Evolutionary conservation across 2,329 filamentous ascomycete species (phyloP), one percentile per base, ranked within the genome.

Genomic region (Ceratocystis eucalypticola): DNA sequence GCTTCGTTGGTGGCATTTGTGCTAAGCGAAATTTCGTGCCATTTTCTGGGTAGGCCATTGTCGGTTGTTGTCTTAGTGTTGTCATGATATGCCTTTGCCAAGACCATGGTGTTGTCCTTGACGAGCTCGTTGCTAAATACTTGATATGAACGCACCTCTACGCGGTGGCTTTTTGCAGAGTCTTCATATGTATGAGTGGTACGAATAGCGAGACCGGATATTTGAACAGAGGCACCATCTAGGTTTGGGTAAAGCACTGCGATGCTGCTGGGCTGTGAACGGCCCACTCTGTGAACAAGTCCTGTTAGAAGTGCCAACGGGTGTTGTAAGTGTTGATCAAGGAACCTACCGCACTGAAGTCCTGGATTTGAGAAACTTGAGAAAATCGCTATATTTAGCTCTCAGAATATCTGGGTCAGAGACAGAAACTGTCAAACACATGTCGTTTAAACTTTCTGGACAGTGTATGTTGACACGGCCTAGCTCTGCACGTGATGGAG

Each of bases 401-500:
- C 44, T 50, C 33, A 66, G 41, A 17, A 46, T 46, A 5, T 50
- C 33, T 8, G 33, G 22, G 20, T 66, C 65, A 46, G 62, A 59
- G 1, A 46, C 61, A 1, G 61, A 57, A 5, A 66, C 50, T 2
- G 50, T 48, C n/a, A 62, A 44, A 22, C 65, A 61, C 2, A 64
- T 45, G 30, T 66, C 65, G 30, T 45, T 63, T n/a, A 48, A 17
- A 37, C 53, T 59, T 17, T 53, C 37, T 7, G 41, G 33, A 22
- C 65, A 66, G 30, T 66, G 65, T 17, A 63, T 44, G 20, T 66
- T 66, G 20, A 66, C n/a, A 8, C 65, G 65, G 2, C 65, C 48
- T n/a, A 64, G 28, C 28, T 66, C 46, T 5, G 65, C 61, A 20
- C 62, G 61, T 2, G 65, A 48, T 10, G 61, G 61, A 15, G 22